Base-by-base conservation (phyloP, 2,329 filamentous ascomycete genomes). In the Plenodomus biglobosus region DNA sequence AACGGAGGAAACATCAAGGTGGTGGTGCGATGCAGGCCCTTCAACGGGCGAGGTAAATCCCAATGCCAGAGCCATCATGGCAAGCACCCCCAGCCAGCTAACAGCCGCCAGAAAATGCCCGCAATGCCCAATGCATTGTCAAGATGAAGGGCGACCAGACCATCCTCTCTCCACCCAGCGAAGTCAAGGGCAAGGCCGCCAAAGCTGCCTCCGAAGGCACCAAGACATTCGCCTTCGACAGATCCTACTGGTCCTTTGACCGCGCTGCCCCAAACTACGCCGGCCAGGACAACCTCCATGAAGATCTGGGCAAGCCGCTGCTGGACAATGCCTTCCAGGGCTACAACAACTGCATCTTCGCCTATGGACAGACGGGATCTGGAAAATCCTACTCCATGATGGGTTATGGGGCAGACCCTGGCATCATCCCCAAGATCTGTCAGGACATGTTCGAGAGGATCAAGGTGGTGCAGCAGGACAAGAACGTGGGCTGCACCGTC, bases 341-440 rank as follows among this genome's bases (percentile, higher is more conserved):
- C 38, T 99, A 97, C 78, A 97, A 99, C 79, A 99, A 97, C 74
- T 99, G 94, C 80, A 99, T 99, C 68, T 99, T 99, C 71, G 94
- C 94, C 13, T 99, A 99, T 70, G 94, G 94, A 16, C 94, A 99
- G 77, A 99, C 94, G 1, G 94, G 94, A 60, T 97, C 94, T 1
- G 94, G 94, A 74, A 99, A 99, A 76, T 96, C 91, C 15, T 99
- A 99, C 74, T 96, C 92, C 24, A 99, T 99, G 92, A 99, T 99
- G 94, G 94, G 94, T 40, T 99, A 97, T 75, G 94, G 94, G 44
- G 87, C 92, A 65, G 92, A 99, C 68, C 83, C 91, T 48, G 94
- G 94, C 72, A 94, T 99, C 56, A 97, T 97, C 54, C 94, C 95
- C 38, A 88, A 85, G 65, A 99, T 99, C 76, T 99, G 94, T 73